A percentile compares a stretch with the other conserved stretches of the same genome.
These are phyloP conservation scores for Isatis lusitanica DNA, from an alignment of 441 rosid species.

Conservation along the genomic window DNA sequence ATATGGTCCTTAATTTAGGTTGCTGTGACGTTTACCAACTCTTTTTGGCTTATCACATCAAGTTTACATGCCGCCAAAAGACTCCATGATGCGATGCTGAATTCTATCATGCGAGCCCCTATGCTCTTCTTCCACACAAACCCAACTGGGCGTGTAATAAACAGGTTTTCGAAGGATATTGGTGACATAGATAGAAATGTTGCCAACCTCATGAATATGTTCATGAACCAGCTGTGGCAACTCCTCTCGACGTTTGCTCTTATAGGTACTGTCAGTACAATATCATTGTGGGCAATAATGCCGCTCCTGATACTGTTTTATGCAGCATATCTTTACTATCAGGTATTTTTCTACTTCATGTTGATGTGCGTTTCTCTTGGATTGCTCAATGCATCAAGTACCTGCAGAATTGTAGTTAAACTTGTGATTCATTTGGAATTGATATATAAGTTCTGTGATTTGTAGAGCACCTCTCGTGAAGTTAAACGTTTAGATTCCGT, in stretches of 20 bases:
- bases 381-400: background rate
- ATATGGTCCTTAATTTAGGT: slow-evolving; percentile 53
- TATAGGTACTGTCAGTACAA: slow-evolving; percentile 82
- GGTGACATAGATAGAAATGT: slow-evolving; percentile 90
- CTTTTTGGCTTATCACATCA: slow-evolving; percentile 87
- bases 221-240: slow-evolving; percentile 81
- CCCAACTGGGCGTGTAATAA: slow-evolving; percentile 86
- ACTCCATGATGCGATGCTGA: slow-evolving; percentile 82
- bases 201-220: slow-evolving; percentile 64
- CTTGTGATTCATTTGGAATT: slow-evolving; percentile 14
- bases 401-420: background rate
- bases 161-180: slow-evolving; percentile 92
- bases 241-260: slow-evolving; percentile 88
- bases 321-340: slow-evolving; percentile 90
- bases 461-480: slow-evolving; percentile 91
- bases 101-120: slow-evolving; percentile 80
- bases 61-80: slow-evolving; percentile 84
- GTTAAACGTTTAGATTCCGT: slow-evolving; percentile 92
- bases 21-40: slow-evolving; percentile 68
- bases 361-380: background rate
- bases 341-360: slow-evolving; percentile 50
- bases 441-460: slow-evolving; percentile 13
- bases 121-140: slow-evolving; percentile 96
- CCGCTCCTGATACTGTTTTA: slow-evolving; percentile 92
- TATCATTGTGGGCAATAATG: slow-evolving; percentile 96